Conservation (phyloP, 1,284 basidiomycete genomes). For the Inonotus obliquus region DNA sequence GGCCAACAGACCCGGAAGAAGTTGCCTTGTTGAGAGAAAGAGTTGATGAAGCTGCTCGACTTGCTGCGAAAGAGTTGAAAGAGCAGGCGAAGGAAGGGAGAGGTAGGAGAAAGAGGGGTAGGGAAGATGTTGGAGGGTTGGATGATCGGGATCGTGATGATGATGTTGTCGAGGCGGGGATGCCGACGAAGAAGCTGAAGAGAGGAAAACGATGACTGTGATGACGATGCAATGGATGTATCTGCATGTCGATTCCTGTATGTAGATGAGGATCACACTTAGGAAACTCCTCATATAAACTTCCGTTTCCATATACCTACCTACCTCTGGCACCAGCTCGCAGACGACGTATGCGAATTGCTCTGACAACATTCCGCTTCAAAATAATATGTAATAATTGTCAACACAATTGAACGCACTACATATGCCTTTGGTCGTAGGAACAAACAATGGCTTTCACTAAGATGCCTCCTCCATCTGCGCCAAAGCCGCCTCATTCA, state of each 20-base stretch:
- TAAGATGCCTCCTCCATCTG: slow-evolving; percentile 40
- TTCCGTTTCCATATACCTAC: too few species aligned
- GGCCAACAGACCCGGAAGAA: slow-evolving; percentile 89
- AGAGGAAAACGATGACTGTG: slow-evolving; percentile 29
- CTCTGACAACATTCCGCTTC: too few species aligned
- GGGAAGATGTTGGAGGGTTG: slow-evolving; percentile 41
- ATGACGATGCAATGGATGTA: not conserved
- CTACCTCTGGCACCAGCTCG: too few species aligned
- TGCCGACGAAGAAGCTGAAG: slow-evolving; percentile 53
- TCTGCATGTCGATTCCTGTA: not conserved
- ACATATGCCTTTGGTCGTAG: not conserved
- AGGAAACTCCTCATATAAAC: too few species aligned
- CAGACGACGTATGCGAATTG: too few species aligned
- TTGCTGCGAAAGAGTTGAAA: slow-evolving; percentile 79
- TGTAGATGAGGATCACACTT: not conserved
- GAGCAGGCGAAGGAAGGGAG: slow-evolving; percentile 53
- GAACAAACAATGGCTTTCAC: not conserved
- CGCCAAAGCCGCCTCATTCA: slow-evolving; percentile 72
- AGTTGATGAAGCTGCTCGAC: slow-evolving; percentile 83
- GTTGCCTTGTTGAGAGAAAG: slow-evolving; percentile 86
- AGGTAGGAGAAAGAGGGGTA: slow-evolving; percentile 52
- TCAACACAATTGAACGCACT: not conserved
- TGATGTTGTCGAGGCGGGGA: slow-evolving; percentile 78
- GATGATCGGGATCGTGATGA: slow-evolving; percentile 85
- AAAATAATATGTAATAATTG: too few species aligned